Base-by-base conservation (phyloP, 495 filamentous ascomycete species). In the Viridothelium virens region DNA sequence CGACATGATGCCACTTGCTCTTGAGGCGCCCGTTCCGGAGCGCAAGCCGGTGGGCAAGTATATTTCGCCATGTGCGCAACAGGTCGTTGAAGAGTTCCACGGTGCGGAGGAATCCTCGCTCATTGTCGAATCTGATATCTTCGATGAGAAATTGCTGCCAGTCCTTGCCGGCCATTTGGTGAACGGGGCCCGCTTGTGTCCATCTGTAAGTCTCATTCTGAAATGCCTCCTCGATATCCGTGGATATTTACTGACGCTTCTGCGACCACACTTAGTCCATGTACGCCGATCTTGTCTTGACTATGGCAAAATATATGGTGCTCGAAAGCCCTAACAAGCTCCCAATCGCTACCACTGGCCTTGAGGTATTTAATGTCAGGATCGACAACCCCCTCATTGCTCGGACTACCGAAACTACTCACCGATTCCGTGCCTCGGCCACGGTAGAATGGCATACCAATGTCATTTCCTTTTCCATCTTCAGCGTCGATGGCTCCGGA, bases 81-180 rank as follows among this genome's bases (percentile, higher is more conserved):
- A 25, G 25, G 25, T 25, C 25, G 25, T 88, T 65, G 76, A 83
- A 38, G 9, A 5, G n/a, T 61, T 70, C 11, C 66, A 59, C 38
- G 63, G 36, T 2, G 59, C 67, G 25, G 48, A 50, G 11, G 68
- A 62, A 38, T 56, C 46, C 11, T 65, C 53, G 18, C 11, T 65
- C 53, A 16, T 65, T 65, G 65, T 67, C 47, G 2, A 16, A 65
- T 16, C 68, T 67, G 37, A 47, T 38, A 63, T 59, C 14, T 38
- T 65, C n/a, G 41, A 56, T 37, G 34, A 41, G 2, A 44, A 56
- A 41, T 12, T 65, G 18, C 36, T 38, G 56, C 62, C 66, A 18
- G 61, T 56, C 18, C 63, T 68, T 65, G 36, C 44, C 1, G 69
- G 69, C 6, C 71, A 73, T 65, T 41, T 63, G 47, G 70, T 73